A percentile compares a stretch with the other conserved stretches of the same genome.
Evolutionary conservation across 2,329 filamentous ascomycete genomes (phyloP).

Genomic region (Zasmidium citrigriseum): DNA sequence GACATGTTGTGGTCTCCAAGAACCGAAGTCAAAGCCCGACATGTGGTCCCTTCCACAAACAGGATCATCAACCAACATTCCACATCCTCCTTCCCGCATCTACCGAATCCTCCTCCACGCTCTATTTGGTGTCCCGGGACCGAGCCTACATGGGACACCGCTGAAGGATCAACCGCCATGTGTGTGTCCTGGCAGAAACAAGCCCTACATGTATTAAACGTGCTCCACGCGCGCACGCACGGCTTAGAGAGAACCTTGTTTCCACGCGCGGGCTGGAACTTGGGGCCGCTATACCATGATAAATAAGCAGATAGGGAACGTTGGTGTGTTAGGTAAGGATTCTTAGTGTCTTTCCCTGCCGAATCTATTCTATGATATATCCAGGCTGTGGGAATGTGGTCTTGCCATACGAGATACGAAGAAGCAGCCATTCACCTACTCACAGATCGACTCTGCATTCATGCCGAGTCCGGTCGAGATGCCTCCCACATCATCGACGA

Average conservation of each 20-base stretch:
- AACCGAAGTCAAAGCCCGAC: not conserved
- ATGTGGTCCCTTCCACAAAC: not conserved
- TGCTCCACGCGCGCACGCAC: not conserved
- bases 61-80: not conserved
- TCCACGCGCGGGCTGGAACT: not conserved
- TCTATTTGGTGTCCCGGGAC: not conserved
- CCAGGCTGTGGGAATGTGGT: too few relatives aligned
- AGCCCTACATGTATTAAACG: not conserved
- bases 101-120: not conserved
- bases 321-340: not conserved
- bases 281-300: not conserved
- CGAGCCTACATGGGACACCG: not conserved
- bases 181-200: not conserved
- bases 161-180: not conserved
- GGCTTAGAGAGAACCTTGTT: not conserved
- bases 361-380: too few relatives aligned
- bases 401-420: too few relatives aligned
- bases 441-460: too few relatives aligned
- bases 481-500: not conserved
- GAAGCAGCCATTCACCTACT: too few relatives aligned
- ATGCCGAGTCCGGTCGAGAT: conserved; percentile 2
- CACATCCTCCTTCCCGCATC: not conserved
- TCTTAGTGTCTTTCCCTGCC: too few relatives aligned
- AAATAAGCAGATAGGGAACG: not conserved
- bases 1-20: not conserved